These are phyloP conservation scores for Aspergillus sp. DNA, from an alignment of 2,329 filamentous ascomycete genomes.

Conservation along the genomic window DNA sequence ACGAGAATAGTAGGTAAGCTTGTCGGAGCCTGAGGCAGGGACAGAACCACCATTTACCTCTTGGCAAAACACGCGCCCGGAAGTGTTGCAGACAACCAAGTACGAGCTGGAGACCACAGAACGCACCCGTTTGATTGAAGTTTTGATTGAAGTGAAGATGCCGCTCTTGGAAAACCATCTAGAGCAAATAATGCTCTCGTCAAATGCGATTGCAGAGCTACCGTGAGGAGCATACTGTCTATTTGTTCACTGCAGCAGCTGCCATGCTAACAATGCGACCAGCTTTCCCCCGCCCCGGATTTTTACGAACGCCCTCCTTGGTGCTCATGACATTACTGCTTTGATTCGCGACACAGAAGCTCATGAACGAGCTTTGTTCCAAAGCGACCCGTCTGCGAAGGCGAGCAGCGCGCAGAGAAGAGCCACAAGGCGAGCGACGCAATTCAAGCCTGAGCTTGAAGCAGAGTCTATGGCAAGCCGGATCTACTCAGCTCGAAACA, in stretches of 20 bases:
- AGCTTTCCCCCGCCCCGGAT: conserved; percentile 90
- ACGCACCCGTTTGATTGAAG: not conserved
- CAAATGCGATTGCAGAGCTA: conserved; percentile 71
- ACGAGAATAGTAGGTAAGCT: not conserved
- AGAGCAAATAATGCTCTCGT: conserved; percentile 75
- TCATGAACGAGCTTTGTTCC: conserved; percentile 93
- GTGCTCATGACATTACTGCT: conserved; percentile 85
- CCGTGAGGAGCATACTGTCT: conserved; percentile 54
- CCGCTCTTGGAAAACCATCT: conserved; percentile 69
- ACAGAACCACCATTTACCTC: not conserved
- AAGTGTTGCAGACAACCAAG: not conserved
- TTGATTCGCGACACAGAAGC: conserved; percentile 93
- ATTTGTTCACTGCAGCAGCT: not conserved
- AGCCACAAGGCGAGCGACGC: conserved; percentile 50
- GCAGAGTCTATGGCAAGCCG: conserved; percentile 46
- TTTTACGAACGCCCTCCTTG: conserved; percentile 90
- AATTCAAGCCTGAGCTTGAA: conserved; percentile 42
- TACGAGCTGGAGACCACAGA: not conserved
- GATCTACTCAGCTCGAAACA: conserved; percentile 53
- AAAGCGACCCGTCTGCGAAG: conserved; percentile 70
- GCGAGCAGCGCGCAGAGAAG: conserved; percentile 46
- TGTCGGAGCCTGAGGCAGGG: conserved; percentile 12
- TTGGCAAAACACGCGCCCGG: conserved; percentile 4
- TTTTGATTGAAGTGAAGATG: conserved; percentile 48
- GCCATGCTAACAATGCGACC: conserved; percentile 10